Evolutionary conservation across 805 yeast genomes (phyloP).

Genomic region (Hanseniaspora nectarophila): DNA sequence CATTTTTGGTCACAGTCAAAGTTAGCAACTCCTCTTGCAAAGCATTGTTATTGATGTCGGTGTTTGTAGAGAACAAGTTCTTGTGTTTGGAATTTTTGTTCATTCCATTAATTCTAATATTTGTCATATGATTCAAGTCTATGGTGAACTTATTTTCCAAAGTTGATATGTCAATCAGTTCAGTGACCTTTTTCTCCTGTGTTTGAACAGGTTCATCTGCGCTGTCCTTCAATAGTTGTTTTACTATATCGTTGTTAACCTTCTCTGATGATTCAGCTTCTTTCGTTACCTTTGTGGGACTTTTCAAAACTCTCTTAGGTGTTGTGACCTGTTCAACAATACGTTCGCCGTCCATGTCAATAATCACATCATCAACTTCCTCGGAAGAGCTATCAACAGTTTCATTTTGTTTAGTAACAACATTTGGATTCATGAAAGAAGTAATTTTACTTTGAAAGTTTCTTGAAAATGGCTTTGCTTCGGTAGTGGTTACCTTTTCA

Average conservation of each 20-base stretch:
- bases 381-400: conserved; percentile 6
- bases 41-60: conserved; percentile 35
- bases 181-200: not conserved
- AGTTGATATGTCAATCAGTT: not conserved
- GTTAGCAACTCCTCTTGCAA: conserved; percentile 50
- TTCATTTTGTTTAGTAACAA: not conserved
- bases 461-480: not conserved
- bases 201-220: not conserved
- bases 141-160: not conserved
- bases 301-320: not conserved
- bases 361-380: conserved; percentile 15
- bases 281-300: not conserved
- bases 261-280: not conserved
- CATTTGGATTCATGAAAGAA: conserved; percentile 5
- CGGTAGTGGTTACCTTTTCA: not conserved
- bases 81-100: not conserved
- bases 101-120: not conserved
- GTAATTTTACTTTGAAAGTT: conserved; percentile 9
- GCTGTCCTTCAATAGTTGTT: not conserved
- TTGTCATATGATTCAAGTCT: not conserved
- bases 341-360: conserved; percentile 3
- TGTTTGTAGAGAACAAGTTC: conserved; percentile 22
- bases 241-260: not conserved
- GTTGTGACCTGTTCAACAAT: not conserved
- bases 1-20: conserved; percentile 53